Percentiles rank a stretch among this genome's conserved stretches.
Evolutionary conservation across 352 stramenopile genomes (phyloP).

Genomic region (Phytophthora aleatoria): DNA sequence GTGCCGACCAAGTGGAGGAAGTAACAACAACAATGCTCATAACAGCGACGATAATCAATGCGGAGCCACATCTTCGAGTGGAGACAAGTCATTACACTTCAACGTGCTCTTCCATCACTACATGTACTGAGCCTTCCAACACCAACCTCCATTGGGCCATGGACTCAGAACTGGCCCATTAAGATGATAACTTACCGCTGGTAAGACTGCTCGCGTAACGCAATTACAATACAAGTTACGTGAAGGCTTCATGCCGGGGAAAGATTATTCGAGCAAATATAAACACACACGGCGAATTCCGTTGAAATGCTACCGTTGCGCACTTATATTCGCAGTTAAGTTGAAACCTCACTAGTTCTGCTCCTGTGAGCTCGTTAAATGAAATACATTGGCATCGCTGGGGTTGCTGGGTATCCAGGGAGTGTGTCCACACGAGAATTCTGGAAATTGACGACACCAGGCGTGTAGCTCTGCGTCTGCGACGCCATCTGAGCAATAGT

Average conservation of each 20-base stretch:
- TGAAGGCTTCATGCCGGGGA: no score
- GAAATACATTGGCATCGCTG: constrained; percentile 9
- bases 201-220: no score
- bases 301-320: neutral
- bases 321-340: constrained; percentile 10
- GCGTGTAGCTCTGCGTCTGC: constrained; percentile 58
- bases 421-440: constrained; percentile 20
- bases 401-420: constrained; percentile 24
- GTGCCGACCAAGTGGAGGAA: constrained; percentile 7
- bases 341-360: constrained; percentile 1
- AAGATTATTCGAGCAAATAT: neutral
- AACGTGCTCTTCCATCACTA: constrained; percentile 5
- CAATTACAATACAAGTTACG: no score
- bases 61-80: constrained; percentile 2
- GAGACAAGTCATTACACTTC: constrained; percentile 24
- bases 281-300: neutral
- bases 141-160: neutral
- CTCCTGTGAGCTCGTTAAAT: constrained; percentile 11
- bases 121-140: neutral
- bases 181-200: neutral
- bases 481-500: constrained; percentile 64
- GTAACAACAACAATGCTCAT: constrained; percentile 8
- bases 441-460: constrained; percentile 48
- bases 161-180: neutral
- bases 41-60: neutral